Conservation (phyloP, 2,329 filamentous ascomycete species). For the Didymella sp. region DNA sequence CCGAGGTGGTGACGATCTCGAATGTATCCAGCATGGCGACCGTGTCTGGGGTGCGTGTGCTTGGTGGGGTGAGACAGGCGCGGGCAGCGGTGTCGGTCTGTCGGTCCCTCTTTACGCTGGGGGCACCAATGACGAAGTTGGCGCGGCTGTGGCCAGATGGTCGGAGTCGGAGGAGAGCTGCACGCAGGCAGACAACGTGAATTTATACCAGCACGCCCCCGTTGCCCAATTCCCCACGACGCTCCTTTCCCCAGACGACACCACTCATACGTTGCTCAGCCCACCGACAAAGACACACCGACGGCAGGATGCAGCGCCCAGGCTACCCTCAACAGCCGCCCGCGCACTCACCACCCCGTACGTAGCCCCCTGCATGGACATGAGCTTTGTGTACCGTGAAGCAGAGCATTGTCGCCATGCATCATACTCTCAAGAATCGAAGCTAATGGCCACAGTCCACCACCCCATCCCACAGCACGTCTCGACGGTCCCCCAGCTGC, state of each 20-base stretch:
- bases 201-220: neutral
- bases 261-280: neutral
- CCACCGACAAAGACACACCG: neutral
- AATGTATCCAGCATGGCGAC: conserved; percentile 87
- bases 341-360: conserved; percentile 81
- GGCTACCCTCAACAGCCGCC: conserved; percentile 75
- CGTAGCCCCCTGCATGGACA: conserved; percentile 9
- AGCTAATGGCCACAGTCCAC: conserved; percentile 57
- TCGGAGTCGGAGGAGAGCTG: conserved; percentile 22
- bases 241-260: neutral
- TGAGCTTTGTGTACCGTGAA: no score
- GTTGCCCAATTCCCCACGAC: neutral
- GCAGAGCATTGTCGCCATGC: no score
- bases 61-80: conserved; percentile 10
- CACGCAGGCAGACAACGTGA: conserved; percentile 5
- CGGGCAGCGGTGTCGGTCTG: conserved; percentile 6
- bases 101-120: conserved; percentile 3
- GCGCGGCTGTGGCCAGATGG: conserved; percentile 33
- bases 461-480: conserved; percentile 98
- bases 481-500: conserved; percentile 94
- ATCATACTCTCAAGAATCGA: neutral
- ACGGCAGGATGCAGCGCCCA: conserved; percentile 78
- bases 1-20: conserved; percentile 93
- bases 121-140: conserved; percentile 36
- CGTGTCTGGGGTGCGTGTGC: conserved; percentile 4